phyloP scores from a whole-genome alignment of 495 filamentous ascomycete genomes.

The Penicillium diatomitis region DNA sequence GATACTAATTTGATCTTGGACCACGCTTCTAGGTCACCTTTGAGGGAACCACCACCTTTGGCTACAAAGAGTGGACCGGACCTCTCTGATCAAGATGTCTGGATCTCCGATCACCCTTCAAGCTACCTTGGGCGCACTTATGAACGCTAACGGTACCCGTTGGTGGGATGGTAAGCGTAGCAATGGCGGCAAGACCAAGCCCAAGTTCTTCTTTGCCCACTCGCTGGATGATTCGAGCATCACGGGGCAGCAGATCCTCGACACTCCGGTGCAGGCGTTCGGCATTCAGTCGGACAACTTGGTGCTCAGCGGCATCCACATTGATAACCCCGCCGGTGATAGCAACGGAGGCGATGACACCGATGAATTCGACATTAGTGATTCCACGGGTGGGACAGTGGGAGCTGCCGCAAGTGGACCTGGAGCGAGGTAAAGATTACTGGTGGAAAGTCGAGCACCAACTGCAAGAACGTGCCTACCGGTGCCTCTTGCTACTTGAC shows the following conservation, averaged over 20 bases:
- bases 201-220: not conserved
- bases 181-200: not conserved
- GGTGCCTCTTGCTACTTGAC: constrained; percentile 2
- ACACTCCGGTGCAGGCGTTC: constrained; percentile 56
- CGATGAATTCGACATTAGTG: constrained; percentile 57
- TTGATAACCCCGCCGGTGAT: constrained; percentile 53
- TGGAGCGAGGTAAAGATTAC: constrained; percentile 5
- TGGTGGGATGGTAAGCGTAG: not conserved
- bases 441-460: constrained; percentile 3
- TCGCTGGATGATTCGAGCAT: constrained; percentile 33
- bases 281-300: constrained; percentile 46
- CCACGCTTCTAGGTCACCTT: not conserved
- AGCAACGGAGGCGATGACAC: constrained; percentile 47
- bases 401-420: constrained; percentile 8
- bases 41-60: not conserved
- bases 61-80: not conserved
- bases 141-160: not conserved
- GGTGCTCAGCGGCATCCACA: constrained; percentile 2
- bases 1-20: not conserved
- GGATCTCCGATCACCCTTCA: not conserved
- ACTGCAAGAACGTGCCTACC: constrained; percentile 8
- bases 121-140: not conserved
- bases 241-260: constrained; percentile 37
- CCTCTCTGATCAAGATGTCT: not conserved
- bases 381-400: constrained; percentile 28